phyloP scores from a whole-genome alignment of 2,329 filamentous ascomycete species.

The Ophiostoma fasciatum region DNA sequence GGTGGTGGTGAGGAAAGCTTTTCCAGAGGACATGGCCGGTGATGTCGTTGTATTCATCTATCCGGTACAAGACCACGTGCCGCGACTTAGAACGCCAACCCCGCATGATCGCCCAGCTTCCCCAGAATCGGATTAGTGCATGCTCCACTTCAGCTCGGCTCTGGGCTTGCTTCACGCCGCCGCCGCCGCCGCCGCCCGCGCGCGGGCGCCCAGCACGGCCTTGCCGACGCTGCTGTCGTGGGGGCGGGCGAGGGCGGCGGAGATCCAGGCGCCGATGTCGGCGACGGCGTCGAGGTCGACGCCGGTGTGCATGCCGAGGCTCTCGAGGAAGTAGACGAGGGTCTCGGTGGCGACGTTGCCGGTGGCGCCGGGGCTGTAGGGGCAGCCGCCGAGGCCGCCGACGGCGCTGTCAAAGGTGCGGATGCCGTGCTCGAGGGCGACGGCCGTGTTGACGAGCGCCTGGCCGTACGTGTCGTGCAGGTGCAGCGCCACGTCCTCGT shows the following conservation, averaged over 20 bases:
- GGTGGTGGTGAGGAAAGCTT: too few species aligned
- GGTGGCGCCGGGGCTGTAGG: constrained; percentile 72
- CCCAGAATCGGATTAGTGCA: neutral
- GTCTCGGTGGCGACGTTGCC: constrained; percentile 81
- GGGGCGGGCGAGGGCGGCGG: constrained; percentile 41
- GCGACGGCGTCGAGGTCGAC: constrained; percentile 52
- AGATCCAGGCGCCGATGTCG: constrained; percentile 61
- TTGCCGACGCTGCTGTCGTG: constrained; percentile 51
- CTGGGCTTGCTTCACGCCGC: too few species aligned
- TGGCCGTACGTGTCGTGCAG: constrained; percentile 85
- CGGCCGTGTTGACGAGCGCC: constrained; percentile 67
- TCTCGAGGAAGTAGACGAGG: constrained; percentile 64
- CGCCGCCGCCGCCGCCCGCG: constrained; percentile 6
- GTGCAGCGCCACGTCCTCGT: constrained; percentile 62
- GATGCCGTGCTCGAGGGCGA: constrained; percentile 63
- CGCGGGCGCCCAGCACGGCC: constrained; percentile 40
- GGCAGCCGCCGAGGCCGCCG: constrained; percentile 69
- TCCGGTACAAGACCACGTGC: too few species aligned
- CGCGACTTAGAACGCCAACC: too few species aligned
- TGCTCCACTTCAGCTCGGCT: too few species aligned
- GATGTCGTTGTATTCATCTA: too few species aligned
- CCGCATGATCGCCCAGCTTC: too few species aligned
- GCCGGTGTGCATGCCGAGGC: constrained; percentile 59
- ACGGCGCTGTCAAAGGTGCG: constrained; percentile 69
- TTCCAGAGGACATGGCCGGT: too few species aligned